Conservation (phyloP, 108 stramenopile species). For the Discostella pseudostelligera region DNA sequence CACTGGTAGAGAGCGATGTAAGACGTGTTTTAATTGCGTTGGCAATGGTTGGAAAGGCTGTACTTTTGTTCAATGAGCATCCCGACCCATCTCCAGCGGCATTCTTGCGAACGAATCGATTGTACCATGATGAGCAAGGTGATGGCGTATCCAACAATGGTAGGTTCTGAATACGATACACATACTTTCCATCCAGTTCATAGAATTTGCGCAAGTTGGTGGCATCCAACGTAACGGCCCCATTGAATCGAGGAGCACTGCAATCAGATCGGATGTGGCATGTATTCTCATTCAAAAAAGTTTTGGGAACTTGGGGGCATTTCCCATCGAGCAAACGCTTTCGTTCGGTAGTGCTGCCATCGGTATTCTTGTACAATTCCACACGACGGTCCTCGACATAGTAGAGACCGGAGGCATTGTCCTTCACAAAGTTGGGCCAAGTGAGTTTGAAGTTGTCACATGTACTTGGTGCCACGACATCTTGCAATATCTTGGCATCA, state of each 20-base stretch:
- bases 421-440: slow-evolving; percentile 40
- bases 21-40: slow-evolving; percentile 4
- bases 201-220: slow-evolving; percentile 31
- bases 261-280: slow-evolving; percentile 22
- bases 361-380: slow-evolving; percentile 15
- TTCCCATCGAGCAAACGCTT: slow-evolving; percentile 18
- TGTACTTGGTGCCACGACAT: background rate
- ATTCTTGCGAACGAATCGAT: slow-evolving; percentile 34
- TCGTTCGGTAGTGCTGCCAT: slow-evolving; percentile 1
- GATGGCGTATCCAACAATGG: slow-evolving; percentile 27
- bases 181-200: slow-evolving; percentile 26
- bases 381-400: slow-evolving; percentile 40
- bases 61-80: slow-evolving; percentile 4
- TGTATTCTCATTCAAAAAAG: slow-evolving; percentile 35
- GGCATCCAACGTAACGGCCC: slow-evolving; percentile 15
- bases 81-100: slow-evolving; percentile 15
- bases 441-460: slow-evolving; percentile 12
- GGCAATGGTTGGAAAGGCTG: slow-evolving; percentile 9
- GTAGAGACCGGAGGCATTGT: slow-evolving; percentile 13
- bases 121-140: slow-evolving; percentile 13
- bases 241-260: slow-evolving; percentile 14
- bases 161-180: slow-evolving; percentile 26
- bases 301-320: slow-evolving; percentile 22
- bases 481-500: slow-evolving; percentile 14
- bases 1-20: background rate